phyloP scores from a whole-genome alignment of 768 basidiomycete genomes.

The Panaeolus papilionaceus region DNA sequence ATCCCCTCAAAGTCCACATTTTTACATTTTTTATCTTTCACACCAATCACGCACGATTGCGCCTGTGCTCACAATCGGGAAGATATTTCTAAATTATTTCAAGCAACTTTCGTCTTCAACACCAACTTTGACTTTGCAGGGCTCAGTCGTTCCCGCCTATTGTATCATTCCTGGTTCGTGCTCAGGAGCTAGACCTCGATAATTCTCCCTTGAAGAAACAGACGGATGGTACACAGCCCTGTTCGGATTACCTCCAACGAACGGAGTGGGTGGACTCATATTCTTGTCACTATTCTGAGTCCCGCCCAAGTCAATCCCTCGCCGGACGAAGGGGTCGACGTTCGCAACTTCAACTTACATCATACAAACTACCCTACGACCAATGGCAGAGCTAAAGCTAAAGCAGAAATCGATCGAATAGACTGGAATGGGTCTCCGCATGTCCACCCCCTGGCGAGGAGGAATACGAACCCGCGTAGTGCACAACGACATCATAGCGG shows the following conservation, averaged over 20 bases:
- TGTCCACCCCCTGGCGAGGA: slow-evolving; percentile 2
- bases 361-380: background rate
- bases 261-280: background rate
- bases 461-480: slow-evolving; percentile 7
- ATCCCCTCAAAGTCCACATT: slow-evolving; percentile 36
- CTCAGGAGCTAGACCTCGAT: background rate
- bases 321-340: background rate
- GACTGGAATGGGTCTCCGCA: slow-evolving; percentile 1
- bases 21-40: background rate
- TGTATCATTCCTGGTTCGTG: background rate
- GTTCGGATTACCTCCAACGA: background rate
- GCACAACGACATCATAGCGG: slow-evolving; percentile 5
- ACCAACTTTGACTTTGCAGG: background rate
- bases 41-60: background rate
- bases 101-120: background rate
- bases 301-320: background rate
- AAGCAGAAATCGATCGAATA: background rate
- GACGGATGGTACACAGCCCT: background rate
- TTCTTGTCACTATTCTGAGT: background rate
- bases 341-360: background rate
- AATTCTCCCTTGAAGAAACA: background rate
- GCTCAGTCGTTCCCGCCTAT: background rate
- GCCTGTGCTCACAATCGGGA: background rate
- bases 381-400: background rate
- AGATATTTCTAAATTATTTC: background rate